Percentiles rank a stretch among this genome's conserved stretches.
phyloP scores from a whole-genome alignment of 352 stramenopile species.

The Globisporangium spiculum region DNA sequence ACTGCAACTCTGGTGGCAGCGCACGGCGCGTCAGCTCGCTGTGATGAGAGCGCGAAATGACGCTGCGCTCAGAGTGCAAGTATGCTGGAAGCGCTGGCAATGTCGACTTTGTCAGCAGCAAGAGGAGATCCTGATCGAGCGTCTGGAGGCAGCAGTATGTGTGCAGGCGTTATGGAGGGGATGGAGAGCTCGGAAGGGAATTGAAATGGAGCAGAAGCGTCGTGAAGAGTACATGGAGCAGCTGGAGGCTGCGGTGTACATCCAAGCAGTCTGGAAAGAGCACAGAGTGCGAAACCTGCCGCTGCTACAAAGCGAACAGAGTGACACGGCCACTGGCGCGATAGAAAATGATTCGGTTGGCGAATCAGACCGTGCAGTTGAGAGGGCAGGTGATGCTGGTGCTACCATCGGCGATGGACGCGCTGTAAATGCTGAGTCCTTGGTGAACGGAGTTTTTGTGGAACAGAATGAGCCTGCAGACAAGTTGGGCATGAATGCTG shows the following conservation, averaged over 20 bases:
- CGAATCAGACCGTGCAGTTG: not conserved
- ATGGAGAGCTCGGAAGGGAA: slow-evolving; percentile 18
- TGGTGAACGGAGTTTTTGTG: not conserved
- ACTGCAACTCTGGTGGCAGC: slow-evolving; percentile 57
- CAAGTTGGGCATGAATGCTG: not conserved
- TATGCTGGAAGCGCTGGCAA: not conserved
- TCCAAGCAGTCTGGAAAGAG: slow-evolving; percentile 43
- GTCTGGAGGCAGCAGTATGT: slow-evolving; percentile 34
- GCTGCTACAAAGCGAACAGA: slow-evolving; percentile 25
- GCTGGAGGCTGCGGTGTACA: slow-evolving; percentile 37
- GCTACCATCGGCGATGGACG: not conserved
- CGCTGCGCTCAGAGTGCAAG: not conserved
- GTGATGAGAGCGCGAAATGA: not conserved
- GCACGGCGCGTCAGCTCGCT: not conserved
- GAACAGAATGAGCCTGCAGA: not conserved
- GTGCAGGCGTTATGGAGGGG: slow-evolving; percentile 48
- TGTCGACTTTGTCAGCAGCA: not conserved
- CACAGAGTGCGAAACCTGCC: slow-evolving; percentile 21
- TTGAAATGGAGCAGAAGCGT: slow-evolving; percentile 22
- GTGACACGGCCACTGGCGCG: not conserved
- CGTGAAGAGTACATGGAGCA: slow-evolving; percentile 20
- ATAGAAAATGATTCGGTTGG: not conserved
- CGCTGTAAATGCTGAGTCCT: not conserved
- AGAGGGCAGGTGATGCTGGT: not conserved
- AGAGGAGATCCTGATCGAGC: slow-evolving; percentile 3